Evolutionary conservation across 208 protist species (phyloP), one percentile per base, ranked within the genome.

Genomic region (Herpetomonas samuelpessoai): DNA sequence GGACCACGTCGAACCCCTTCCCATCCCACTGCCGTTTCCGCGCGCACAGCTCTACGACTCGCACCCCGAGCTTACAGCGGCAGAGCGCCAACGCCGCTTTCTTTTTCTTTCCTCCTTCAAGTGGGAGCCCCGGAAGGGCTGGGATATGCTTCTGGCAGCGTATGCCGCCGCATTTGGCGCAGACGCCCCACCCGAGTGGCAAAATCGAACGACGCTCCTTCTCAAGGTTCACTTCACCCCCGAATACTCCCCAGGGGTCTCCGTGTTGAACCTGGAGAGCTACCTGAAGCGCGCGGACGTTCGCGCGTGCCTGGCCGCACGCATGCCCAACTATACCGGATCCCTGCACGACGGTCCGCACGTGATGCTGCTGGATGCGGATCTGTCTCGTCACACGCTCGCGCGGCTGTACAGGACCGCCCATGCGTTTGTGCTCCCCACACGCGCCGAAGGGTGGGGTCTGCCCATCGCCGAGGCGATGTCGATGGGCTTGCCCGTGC

Each of bases 341-440:
- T 44, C 21, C 12, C 30, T 79, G 27, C 47, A 25, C 0, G 50
- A 74, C 29, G 64, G 77, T 10, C 82, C 83, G 3, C 70, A 74
- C 62, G 12, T 83, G 10, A 65, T 81, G 0, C 55, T 91, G 25
- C 53, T 75, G 14, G 49, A 39, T 24, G 59, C 71, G 10, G n/a
- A 47, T 1, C 4, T 71, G 19, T 31, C 26, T 7, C 30, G 16
- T 10, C 16, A 10, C 0, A 26, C 65, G 24, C 50, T 97, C 62
- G 71, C 74, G 12, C 27, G 56, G 25, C 58, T 97, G 57, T 97
- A 97, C 68, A 53, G 52, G 4, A 64, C 66, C 18, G 71, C 57
- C 6, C 76, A 97, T 65, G 76, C 74, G n/a, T 95, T 97, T 60
- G 86, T 98, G 18, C 57, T 96, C 3, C 86, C 95, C 2, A 82